These are phyloP conservation scores for Phytopythium aichiense DNA, from an alignment of 352 stramenopile species.

Conservation along the genomic window DNA sequence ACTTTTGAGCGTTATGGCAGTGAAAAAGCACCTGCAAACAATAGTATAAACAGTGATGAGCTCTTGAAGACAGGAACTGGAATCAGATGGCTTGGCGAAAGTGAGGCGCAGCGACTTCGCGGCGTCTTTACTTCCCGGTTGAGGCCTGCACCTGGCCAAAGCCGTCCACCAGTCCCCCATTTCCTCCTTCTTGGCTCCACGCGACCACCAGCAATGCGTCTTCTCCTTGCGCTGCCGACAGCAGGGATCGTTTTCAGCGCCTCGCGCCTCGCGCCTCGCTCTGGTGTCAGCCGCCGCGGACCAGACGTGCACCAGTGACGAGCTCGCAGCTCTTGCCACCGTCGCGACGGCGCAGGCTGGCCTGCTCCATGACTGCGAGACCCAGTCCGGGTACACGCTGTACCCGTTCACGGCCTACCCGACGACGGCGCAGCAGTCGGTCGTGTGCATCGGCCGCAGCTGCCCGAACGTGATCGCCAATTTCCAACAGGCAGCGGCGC, in stretches of 20 bases:
- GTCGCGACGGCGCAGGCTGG: constrained; percentile 6
- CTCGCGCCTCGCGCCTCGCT: not conserved
- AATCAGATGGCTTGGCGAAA: not conserved
- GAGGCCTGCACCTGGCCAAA: not conserved
- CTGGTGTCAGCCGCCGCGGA: not conserved
- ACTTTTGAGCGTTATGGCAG: not conserved
- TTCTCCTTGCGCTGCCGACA: not conserved
- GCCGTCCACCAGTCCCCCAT: not conserved
- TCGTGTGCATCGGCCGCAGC: constrained; percentile 26
- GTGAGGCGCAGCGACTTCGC: not conserved
- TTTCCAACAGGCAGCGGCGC: constrained; percentile 10
- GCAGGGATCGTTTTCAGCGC: not conserved
- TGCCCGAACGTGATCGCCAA: constrained; percentile 22
- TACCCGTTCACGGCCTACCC: constrained; percentile 25
- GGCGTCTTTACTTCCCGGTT: not conserved
- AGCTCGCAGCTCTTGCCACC: constrained; percentile 12
- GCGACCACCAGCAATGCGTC: not conserved
- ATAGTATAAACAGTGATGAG: not conserved
- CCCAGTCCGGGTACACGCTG: constrained; percentile 24
- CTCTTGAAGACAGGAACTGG: not conserved
- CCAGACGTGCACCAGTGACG: constrained; percentile 7
- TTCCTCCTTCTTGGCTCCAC: not conserved
- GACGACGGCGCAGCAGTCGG: constrained; percentile 14
- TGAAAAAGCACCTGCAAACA: not conserved
- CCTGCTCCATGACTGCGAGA: constrained; percentile 22